Evolutionary conservation across 2,329 filamentous ascomycete species (phyloP).

Genomic region (Colletotrichum abscissum): DNA sequence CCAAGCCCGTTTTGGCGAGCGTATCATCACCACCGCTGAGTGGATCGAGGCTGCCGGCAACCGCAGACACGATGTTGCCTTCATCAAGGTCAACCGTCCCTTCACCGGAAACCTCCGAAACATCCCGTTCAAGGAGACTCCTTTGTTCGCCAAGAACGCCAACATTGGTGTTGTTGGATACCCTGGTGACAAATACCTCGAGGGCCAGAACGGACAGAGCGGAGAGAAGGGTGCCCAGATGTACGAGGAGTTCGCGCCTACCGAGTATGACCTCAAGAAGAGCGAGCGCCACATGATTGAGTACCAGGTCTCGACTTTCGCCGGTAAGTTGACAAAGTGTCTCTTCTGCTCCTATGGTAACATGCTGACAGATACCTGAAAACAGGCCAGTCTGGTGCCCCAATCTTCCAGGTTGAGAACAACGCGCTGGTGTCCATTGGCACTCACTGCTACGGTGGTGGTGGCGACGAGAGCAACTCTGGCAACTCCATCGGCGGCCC

Average conservation of each 20-base stretch:
- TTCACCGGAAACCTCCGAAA: slow-evolving; percentile 40
- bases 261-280: slow-evolving; percentile 38
- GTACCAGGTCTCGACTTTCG: slow-evolving; percentile 43
- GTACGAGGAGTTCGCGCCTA: slow-evolving; percentile 44
- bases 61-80: slow-evolving; percentile 39
- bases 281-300: slow-evolving; percentile 43
- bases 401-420: slow-evolving; percentile 37
- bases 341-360: not conserved
- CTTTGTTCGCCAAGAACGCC: not conserved
- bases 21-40: slow-evolving; percentile 39
- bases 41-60: slow-evolving; percentile 36
- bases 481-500: slow-evolving; percentile 40
- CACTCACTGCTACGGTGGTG: slow-evolving; percentile 42
- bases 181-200: slow-evolving; percentile 42
- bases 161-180: slow-evolving; percentile 48
- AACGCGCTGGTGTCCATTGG: slow-evolving; percentile 39
- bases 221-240: slow-evolving; percentile 45
- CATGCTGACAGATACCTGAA: not conserved
- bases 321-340: slow-evolving; percentile 37
- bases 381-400: slow-evolving; percentile 43
- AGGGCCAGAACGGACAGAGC: not conserved
- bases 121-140: slow-evolving; percentile 39
- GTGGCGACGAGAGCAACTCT: slow-evolving; percentile 38
- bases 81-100: slow-evolving; percentile 40
- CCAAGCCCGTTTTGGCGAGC: slow-evolving; percentile 34